These are phyloP conservation scores for Ramaria sp. DNA, from an alignment of 768 basidiomycete genomes.

Conservation along the genomic window DNA sequence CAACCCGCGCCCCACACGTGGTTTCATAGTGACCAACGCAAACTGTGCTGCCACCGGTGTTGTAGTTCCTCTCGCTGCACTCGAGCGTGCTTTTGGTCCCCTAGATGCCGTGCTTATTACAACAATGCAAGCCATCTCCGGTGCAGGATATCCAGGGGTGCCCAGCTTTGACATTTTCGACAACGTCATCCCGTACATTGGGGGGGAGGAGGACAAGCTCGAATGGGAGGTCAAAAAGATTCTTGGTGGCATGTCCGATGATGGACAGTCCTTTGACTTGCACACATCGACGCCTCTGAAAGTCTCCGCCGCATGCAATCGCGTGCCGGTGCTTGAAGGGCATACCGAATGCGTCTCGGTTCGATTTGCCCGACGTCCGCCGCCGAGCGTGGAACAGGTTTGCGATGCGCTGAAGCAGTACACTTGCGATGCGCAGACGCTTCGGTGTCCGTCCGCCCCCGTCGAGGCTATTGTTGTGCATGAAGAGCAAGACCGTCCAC, in stretches of 20 bases:
- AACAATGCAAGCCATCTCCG: conserved; percentile 96
- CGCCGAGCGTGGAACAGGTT: conserved; percentile 82
- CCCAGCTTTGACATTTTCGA: conserved; percentile 85
- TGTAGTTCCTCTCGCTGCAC: conserved; percentile 82
- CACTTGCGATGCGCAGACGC: conserved; percentile 62
- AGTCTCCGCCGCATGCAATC: conserved; percentile 87
- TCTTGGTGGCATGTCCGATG: conserved; percentile 40
- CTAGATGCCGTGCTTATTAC: conserved; percentile 85
- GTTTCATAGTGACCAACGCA: conserved; percentile 97
- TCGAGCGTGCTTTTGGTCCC: conserved; percentile 90
- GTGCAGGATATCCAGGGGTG: conserved; percentile 96
- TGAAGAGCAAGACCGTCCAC: conserved; percentile 86
- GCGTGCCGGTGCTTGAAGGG: conserved; percentile 92
- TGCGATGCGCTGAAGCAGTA: conserved; percentile 68
- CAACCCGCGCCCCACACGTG: conserved; percentile 56
- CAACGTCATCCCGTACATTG: conserved; percentile 93
- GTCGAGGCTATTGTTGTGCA: conserved; percentile 81
- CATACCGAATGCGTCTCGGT: conserved; percentile 88
- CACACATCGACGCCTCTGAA: conserved; percentile 72
- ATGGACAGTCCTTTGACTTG: conserved; percentile 71
- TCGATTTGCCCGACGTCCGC: conserved; percentile 66
- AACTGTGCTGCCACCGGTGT: conserved; percentile 95
- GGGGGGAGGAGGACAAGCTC: conserved; percentile 91
- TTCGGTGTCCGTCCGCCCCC: conserved; percentile 80
- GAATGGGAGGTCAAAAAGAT: conserved; percentile 99